phyloP scores from a whole-genome alignment of 768 basidiomycete species.

The Strobilomyces echinocephalus region DNA sequence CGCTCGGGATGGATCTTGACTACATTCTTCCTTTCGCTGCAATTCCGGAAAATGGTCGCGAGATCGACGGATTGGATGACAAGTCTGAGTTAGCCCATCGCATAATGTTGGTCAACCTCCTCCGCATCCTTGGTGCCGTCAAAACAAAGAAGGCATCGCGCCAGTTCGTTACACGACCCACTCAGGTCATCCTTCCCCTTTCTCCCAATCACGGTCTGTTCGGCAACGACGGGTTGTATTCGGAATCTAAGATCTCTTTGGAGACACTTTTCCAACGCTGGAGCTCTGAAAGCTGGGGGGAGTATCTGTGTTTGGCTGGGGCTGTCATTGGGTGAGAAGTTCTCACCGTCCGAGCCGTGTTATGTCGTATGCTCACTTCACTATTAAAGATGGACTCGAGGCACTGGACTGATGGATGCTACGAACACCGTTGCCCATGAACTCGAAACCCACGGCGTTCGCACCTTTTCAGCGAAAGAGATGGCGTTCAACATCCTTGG shows the following conservation, averaged over 20 bases:
- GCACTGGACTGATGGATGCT: constrained; percentile 94
- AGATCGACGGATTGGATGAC: constrained; percentile 96
- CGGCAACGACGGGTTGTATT: constrained; percentile 96
- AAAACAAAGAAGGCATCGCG: constrained; percentile 98
- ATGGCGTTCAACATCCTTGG: constrained; percentile 99
- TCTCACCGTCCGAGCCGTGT: constrained; percentile 6
- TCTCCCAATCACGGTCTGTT: constrained; percentile 98
- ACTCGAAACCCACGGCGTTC: constrained; percentile 86
- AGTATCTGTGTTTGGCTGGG: constrained; percentile 95
- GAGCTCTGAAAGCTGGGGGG: constrained; percentile 98
- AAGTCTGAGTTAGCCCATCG: constrained; percentile 96
- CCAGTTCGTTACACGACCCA: constrained; percentile 95
- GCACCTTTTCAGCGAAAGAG: constrained; percentile 99
- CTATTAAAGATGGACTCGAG: constrained; percentile 82
- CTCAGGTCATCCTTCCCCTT: constrained; percentile 95
- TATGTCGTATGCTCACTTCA: constrained; percentile 5
- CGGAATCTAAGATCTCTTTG: constrained; percentile 96
- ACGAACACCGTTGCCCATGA: constrained; percentile 94
- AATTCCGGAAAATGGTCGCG: constrained; percentile 96
- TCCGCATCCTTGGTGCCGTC: constrained; percentile 93
- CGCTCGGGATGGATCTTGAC: constrained; percentile 93
- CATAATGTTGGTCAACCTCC: constrained; percentile 96
- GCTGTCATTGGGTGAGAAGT: constrained; percentile 88
- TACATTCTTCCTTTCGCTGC: constrained; percentile 99
- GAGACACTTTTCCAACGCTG: constrained; percentile 98